Percentiles rank a stretch among this genome's conserved stretches.
phyloP scores from a whole-genome alignment of 352 stramenopile species.

The Phytophthora aleatoria region DNA sequence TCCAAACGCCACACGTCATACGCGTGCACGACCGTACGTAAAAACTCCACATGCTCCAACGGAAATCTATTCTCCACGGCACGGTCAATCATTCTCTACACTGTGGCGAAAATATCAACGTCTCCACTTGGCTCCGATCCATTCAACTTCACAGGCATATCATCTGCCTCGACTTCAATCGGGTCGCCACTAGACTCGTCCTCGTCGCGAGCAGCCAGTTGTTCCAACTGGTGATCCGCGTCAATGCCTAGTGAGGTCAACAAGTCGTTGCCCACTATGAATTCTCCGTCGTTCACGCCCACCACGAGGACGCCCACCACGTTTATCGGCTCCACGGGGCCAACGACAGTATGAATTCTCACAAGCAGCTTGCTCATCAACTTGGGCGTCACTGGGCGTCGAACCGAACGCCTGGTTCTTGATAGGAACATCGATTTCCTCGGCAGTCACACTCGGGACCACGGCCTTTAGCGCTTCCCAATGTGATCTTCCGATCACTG shows the following conservation, averaged over 20 bases:
- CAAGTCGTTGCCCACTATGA: neutral
- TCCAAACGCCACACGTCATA: neutral
- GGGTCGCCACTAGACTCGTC: neutral
- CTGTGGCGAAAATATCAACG: neutral
- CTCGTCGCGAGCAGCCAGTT: neutral
- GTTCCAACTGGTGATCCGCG: neutral
- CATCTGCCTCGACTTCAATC: neutral
- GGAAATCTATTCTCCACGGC: neutral
- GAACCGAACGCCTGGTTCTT: conserved; percentile 7
- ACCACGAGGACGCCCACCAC: neutral
- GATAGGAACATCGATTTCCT: neutral
- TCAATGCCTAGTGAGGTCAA: neutral
- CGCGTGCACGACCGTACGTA: neutral
- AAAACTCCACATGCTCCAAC: neutral
- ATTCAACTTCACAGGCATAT: conserved; percentile 1
- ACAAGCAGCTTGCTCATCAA: neutral
- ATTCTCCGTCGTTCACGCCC: neutral
- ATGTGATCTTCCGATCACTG: neutral
- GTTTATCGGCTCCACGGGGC: neutral
- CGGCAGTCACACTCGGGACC: neutral
- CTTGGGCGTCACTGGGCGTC: neutral
- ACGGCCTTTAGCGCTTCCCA: neutral
- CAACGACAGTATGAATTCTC: neutral
- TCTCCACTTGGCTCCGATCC: neutral
- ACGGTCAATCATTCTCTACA: neutral